phyloP scores from a whole-genome alignment of 176 grass and related monocot genomes.

The Carex parvula region DNA sequence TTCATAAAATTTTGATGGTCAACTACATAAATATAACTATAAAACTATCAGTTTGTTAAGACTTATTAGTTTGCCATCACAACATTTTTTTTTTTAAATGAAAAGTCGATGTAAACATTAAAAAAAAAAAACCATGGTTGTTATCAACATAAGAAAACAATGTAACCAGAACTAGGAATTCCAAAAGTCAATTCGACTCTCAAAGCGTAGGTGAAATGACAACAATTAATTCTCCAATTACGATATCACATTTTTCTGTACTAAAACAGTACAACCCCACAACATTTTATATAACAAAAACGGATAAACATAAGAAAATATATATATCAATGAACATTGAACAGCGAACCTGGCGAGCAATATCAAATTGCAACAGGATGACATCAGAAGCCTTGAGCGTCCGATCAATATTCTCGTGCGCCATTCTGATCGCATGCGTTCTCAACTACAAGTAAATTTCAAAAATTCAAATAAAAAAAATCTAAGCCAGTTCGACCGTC shows the following conservation, averaged over 20 bases:
- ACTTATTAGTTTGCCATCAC: neutral
- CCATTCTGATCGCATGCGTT: slow-evolving; percentile 78
- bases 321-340: neutral
- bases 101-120: neutral
- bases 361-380: slow-evolving; percentile 71
- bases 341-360: slow-evolving; percentile 51
- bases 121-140: neutral
- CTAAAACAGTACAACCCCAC: neutral
- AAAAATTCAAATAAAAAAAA: neutral
- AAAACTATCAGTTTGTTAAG: neutral
- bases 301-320: neutral
- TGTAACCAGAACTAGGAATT: neutral
- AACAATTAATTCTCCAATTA: neutral
- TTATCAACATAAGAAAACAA: neutral
- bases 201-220: neutral
- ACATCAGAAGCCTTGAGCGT: slow-evolving; percentile 59
- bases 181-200: neutral
- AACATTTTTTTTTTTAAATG: neutral
- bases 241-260: neutral
- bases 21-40: neutral
- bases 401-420: slow-evolving; percentile 78
- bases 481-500: neutral
- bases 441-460: slow-evolving; percentile 43
- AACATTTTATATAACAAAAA: neutral
- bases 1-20: neutral